Evolutionary conservation across 257 asterid species (phyloP).

Genomic region (Primulina eburnea): DNA sequence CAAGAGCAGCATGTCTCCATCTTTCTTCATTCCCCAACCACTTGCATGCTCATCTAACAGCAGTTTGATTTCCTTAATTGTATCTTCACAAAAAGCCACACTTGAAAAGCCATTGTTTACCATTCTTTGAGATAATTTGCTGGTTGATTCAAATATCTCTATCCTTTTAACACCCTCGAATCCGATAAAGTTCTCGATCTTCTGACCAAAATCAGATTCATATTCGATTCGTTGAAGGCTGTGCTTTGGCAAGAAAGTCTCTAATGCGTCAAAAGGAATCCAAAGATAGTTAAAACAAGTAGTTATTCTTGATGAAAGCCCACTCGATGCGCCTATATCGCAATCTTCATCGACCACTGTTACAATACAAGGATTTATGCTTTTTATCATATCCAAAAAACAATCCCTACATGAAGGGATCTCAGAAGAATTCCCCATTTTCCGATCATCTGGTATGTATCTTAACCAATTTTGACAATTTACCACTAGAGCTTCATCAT

Average conservation of each 20-base stretch:
- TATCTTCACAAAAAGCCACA: constrained; percentile 56
- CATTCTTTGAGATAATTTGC: constrained; percentile 51
- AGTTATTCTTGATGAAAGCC: constrained; percentile 48
- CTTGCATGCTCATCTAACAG: constrained; percentile 75
- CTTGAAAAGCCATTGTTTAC: constrained; percentile 39
- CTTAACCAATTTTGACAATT: constrained; percentile 75
- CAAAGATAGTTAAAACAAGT: constrained; percentile 70
- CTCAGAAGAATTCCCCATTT: background rate
- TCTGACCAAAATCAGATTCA: constrained; percentile 67
- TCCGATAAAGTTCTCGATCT: constrained; percentile 65
- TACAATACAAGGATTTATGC: constrained; percentile 43
- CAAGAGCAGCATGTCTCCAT: constrained; percentile 58
- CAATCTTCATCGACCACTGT: constrained; percentile 69
- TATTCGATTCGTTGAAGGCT: constrained; percentile 55
- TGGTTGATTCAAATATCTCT: constrained; percentile 53
- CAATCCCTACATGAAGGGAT: constrained; percentile 36
- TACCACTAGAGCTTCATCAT: constrained; percentile 57
- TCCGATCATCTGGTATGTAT: constrained; percentile 44
- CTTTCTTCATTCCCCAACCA: constrained; percentile 91
- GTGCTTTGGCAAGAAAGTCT: constrained; percentile 71
- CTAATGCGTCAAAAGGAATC: constrained; percentile 78
- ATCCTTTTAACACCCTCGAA: constrained; percentile 54
- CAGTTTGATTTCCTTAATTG: constrained; percentile 49
- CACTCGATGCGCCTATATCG: constrained; percentile 37
- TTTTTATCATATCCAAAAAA: constrained; percentile 39